Evolutionary conservation across 1,284 basidiomycete genomes (phyloP).

Genomic region (Trichosporon sp.): DNA sequence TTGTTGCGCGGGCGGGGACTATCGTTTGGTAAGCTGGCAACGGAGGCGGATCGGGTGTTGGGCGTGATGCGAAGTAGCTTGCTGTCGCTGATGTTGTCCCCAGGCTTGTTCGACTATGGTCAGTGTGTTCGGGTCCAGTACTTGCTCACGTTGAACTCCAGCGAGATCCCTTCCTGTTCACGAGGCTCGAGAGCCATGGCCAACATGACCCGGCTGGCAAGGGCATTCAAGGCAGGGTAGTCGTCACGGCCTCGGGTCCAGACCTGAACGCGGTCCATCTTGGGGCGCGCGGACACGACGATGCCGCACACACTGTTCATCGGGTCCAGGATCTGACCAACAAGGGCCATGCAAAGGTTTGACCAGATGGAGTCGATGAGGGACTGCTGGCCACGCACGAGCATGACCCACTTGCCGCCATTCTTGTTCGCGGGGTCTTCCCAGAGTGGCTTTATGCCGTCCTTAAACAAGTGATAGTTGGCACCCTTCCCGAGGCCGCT

Average conservation of each 20-base stretch:
- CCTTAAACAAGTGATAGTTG: slow-evolving; percentile 92
- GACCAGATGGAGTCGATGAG: slow-evolving; percentile 83
- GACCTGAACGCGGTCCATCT: slow-evolving; percentile 84
- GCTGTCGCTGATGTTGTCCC: not conserved
- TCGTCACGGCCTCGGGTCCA: slow-evolving; percentile 85
- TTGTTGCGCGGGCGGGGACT: slow-evolving; percentile 10
- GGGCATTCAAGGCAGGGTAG: slow-evolving; percentile 72
- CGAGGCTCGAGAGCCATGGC: slow-evolving; percentile 59
- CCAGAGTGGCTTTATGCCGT: slow-evolving; percentile 65
- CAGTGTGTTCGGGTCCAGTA: not conserved
- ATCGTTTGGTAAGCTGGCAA: slow-evolving; percentile 12
- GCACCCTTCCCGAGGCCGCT: slow-evolving; percentile 82
- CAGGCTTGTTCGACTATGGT: slow-evolving; percentile 19
- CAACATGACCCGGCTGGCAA: slow-evolving; percentile 79
- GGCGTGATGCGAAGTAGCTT: slow-evolving; percentile 21
- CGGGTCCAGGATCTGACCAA: slow-evolving; percentile 83
- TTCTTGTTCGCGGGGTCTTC: slow-evolving; percentile 88
- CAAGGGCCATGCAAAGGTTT: slow-evolving; percentile 85
- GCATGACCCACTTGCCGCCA: slow-evolving; percentile 92
- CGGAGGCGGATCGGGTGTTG: slow-evolving; percentile 16
- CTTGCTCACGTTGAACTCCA: slow-evolving; percentile 77
- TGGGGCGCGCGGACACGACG: slow-evolving; percentile 81
- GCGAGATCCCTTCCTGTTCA: slow-evolving; percentile 75
- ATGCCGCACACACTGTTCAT: slow-evolving; percentile 85
- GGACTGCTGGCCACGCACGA: slow-evolving; percentile 74